Evolutionary conservation across 2,329 filamentous ascomycete genomes (phyloP), one percentile per base, ranked within the genome.

Genomic region (Mollisia scopiformis): DNA sequence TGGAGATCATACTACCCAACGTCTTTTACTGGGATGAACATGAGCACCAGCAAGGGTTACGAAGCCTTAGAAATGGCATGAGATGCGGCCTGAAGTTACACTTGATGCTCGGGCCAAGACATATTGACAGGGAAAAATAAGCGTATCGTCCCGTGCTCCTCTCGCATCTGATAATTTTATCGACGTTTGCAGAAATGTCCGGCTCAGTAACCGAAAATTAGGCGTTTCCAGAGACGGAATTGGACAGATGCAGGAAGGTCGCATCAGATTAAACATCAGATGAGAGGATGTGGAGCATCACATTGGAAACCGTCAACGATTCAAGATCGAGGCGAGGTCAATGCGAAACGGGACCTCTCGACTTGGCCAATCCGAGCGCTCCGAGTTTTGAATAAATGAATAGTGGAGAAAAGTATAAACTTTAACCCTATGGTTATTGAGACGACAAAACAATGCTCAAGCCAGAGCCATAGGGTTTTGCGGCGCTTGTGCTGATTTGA

Each of bases 11-110:
- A 55, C 57, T 33, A 16, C 31, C 35, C 51, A 58, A 49, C 33
- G 46, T 25, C n/a, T n/a, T 59, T 54, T 50, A 28, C 30, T 55
- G 46, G 57, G 54, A 63, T 53, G 57, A 60, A 57, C 25, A 63
- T 28, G 50, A 59, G 21, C 39, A 52, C 41, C 35, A 46, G 53
- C 16, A 43, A 41, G 56, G 41, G 35, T 33, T 43, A 47, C n/a
- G 27, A 21, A 47, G 16, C 25, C 37, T 35, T 56, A 39, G 55
- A 27, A 58, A 57, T 31, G 27, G 55, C 50, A 31, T 59, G 56
- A 59, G 28, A 49, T 57, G 33, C 51, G 49, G 49, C 55, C 14
- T 28, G 51, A 31, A 57, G 7, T 27, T n/a, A 25, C 19, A 27
- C 35, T 28, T 47, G 33, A 55, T 51, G n/a, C 27, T 31, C 55